A percentile compares a stretch with the other conserved stretches of the same genome.
These are phyloP conservation scores for Waltiozyma sp. DNA, from an alignment of 1,139 yeast genomes.

Conservation along the genomic window DNA sequence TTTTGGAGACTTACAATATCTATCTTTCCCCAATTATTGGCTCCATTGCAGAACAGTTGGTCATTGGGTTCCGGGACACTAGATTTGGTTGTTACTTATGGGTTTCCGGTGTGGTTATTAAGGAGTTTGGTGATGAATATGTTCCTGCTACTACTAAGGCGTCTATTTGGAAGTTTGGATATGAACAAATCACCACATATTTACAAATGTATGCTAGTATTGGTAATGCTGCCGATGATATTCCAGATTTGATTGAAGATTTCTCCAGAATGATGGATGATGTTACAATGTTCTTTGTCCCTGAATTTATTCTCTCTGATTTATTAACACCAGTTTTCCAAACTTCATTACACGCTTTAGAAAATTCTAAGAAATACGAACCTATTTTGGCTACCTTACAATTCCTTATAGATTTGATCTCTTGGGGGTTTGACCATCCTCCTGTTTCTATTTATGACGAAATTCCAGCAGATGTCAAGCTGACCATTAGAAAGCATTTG, in stretches of 20 bases:
- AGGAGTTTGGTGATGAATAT: constrained; percentile 64
- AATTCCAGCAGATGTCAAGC: constrained; percentile 42
- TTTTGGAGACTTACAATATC: constrained; percentile 59
- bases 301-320: constrained; percentile 45
- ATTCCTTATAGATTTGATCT: constrained; percentile 64
- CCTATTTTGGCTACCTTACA: constrained; percentile 65
- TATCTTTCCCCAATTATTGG: constrained; percentile 54
- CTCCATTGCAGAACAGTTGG: constrained; percentile 52
- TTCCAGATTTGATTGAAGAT: constrained; percentile 78
- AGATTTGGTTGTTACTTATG: constrained; percentile 78
- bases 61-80: constrained; percentile 55
- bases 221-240: constrained; percentile 24
- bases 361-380: constrained; percentile 49
- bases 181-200: constrained; percentile 34
- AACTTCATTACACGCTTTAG: constrained; percentile 46
- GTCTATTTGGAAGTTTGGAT: constrained; percentile 41
- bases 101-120: constrained; percentile 77
- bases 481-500: constrained; percentile 33
- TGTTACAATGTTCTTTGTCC: constrained; percentile 68
- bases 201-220: constrained; percentile 21
- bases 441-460: constrained; percentile 63
- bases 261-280: constrained; percentile 80
- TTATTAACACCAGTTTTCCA: constrained; percentile 49
- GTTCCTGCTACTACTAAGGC: constrained; percentile 22
- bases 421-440: constrained; percentile 77